These are phyloP conservation scores for Xylaria digitata DNA, from an alignment of 2,329 filamentous ascomycete genomes.

Conservation along the genomic window DNA sequence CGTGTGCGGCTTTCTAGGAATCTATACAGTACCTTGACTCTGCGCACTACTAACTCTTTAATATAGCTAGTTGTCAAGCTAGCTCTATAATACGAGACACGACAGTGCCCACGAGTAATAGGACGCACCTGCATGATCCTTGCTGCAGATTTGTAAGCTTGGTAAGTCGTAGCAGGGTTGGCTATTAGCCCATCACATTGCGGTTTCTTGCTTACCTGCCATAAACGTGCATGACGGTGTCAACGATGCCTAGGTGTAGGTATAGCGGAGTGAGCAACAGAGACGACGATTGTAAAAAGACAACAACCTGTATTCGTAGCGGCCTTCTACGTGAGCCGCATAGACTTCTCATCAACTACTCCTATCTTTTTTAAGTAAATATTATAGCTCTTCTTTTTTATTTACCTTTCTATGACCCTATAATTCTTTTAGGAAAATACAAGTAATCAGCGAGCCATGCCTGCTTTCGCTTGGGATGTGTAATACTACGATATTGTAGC, in stretches of 20 bases:
- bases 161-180: not conserved
- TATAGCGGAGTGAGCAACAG: not conserved
- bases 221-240: not conserved
- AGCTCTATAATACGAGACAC: not conserved
- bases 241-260: not conserved
- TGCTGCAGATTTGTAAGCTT: slow-evolving; percentile 12
- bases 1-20: not conserved
- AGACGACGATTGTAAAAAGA: not conserved
- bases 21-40: not conserved
- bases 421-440: too few species aligned
- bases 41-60: not conserved
- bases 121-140: not conserved
- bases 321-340: not conserved
- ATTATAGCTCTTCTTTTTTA: too few species aligned
- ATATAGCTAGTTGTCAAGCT: slow-evolving; percentile 4
- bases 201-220: not conserved
- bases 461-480: too few species aligned
- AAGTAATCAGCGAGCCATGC: too few species aligned
- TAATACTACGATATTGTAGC: too few species aligned
- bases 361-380: too few species aligned
- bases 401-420: too few species aligned
- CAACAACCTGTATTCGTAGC: not conserved
- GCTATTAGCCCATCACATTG: not conserved
- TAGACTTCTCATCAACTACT: too few species aligned
- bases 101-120: not conserved